Evolutionary conservation across 2,329 filamentous ascomycete genomes (phyloP), one percentile per base, ranked within the genome.

Genomic region (Ceratocystis ficicola): DNA sequence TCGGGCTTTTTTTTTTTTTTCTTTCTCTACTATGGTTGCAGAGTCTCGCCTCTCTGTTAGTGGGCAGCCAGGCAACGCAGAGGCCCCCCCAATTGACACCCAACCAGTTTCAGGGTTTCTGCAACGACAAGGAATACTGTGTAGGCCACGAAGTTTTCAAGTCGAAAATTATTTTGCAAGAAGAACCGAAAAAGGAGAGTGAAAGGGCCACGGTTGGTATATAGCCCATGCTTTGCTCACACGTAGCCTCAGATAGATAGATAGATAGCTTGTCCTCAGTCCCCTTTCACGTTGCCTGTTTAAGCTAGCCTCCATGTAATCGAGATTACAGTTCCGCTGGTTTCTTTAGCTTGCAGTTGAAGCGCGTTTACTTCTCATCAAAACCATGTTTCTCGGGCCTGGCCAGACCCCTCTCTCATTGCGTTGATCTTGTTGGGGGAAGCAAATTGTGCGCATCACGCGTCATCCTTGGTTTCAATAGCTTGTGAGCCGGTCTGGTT

Each of bases 391-490:
- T 20, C 48, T 25, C 6, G 2, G 48, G 20, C 20, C 8, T 4
- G 5, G 44, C 20, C 6, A 7, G 44, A 20, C 44, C 44, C 17
- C 30, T 30, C 30, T 30, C 30, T 6, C 5, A 30, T 30, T 30
- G 30, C 30, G 30, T 7, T 50, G n/a, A 22, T n/a, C 22, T 50
- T 5, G 22, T 50, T 50, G n/a, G 46, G 46, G n/a, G 28, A 25
- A 8, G 15, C 15, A 8, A 22, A 25, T 20, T 59, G 28, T 59
- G 28, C 52, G 8, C 28, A 59, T 59, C 52, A 59, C 15, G 52
- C 25, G 52, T 59, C 52, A 59, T 59, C 15, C 52, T 59, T 57
- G 52, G 12, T 57, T 57, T 57, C 52, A 57, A 57, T 32, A 15
- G 52, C 30, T n/a, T 59, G 28, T 30, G 52, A 12, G n/a, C 28